Conservation (phyloP, 176 grass and related monocot genomes). For the Eleusine indica region DNA sequence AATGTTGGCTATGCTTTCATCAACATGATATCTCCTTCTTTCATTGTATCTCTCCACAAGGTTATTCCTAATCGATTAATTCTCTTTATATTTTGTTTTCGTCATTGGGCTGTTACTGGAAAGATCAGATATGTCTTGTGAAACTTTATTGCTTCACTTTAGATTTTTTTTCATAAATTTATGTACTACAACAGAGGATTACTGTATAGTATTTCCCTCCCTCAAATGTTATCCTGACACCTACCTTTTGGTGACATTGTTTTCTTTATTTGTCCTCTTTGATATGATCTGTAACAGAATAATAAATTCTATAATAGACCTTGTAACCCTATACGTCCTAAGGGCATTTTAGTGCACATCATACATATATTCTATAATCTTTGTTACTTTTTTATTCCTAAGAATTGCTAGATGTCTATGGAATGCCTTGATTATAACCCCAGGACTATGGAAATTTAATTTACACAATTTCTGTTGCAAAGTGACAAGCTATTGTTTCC, state of each 20-base stretch:
- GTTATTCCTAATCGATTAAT: slow-evolving; percentile 11
- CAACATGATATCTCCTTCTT: slow-evolving; percentile 50
- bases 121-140: not conserved
- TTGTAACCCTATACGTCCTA: not conserved
- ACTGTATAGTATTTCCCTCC: not conserved
- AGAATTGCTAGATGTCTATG: not conserved
- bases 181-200: not conserved
- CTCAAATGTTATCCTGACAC: not conserved
- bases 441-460: not conserved
- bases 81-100: slow-evolving; percentile 4
- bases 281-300: not conserved
- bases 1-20: slow-evolving; percentile 72
- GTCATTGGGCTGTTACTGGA: slow-evolving; percentile 2
- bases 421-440: not conserved
- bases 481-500: slow-evolving; percentile 10
- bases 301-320: not conserved
- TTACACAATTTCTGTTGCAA: not conserved
- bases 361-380: not conserved
- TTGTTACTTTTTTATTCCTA: not conserved
- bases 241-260: not conserved
- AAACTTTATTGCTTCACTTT: not conserved
- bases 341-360: not conserved
- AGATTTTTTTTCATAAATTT: slow-evolving; percentile 14
- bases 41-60: slow-evolving; percentile 58
- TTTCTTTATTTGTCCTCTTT: not conserved